phyloP scores from a whole-genome alignment of 495 filamentous ascomycete genomes.

The Hyaloscypha bicolor region DNA sequence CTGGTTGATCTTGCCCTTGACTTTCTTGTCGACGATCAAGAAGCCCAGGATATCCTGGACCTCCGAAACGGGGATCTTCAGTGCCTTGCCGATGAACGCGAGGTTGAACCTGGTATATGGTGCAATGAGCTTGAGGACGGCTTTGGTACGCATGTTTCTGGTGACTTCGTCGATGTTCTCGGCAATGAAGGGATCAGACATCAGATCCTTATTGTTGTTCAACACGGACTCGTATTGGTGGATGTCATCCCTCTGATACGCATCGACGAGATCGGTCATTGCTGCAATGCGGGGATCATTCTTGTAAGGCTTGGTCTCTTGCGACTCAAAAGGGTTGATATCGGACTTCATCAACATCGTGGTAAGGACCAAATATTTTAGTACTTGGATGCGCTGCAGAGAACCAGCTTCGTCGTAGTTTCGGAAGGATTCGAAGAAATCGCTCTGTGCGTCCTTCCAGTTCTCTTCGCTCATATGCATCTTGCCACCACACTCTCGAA shows the following conservation, averaged over 20 bases:
- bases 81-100: slow-evolving; percentile 78
- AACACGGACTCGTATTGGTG: slow-evolving; percentile 86
- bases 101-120: slow-evolving; percentile 93
- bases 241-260: slow-evolving; percentile 95
- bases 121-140: slow-evolving; percentile 88
- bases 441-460: slow-evolving; percentile 95
- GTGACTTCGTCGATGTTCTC: slow-evolving; percentile 99
- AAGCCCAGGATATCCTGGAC: slow-evolving; percentile 93
- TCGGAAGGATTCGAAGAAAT: slow-evolving; percentile 98
- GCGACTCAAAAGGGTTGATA: slow-evolving; percentile 98
- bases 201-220: slow-evolving; percentile 83
- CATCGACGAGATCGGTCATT: slow-evolving; percentile 96
- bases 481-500: slow-evolving; percentile 97
- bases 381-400: slow-evolving; percentile 91
- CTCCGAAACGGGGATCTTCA: slow-evolving; percentile 81
- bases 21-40: slow-evolving; percentile 85
- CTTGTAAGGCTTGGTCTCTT: slow-evolving; percentile 99
- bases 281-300: slow-evolving; percentile 91
- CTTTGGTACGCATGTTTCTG: slow-evolving; percentile 96
- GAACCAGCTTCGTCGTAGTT: slow-evolving; percentile 99
- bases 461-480: slow-evolving; percentile 99
- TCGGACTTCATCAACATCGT: slow-evolving; percentile 99
- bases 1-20: slow-evolving; percentile 89
- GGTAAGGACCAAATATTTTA: slow-evolving; percentile 94
- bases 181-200: slow-evolving; percentile 93